A percentile compares a stretch with the other conserved stretches of the same genome.
Conservation (phyloP, 805 yeast genomes). For the Ogataea zsoltii region DNA sequence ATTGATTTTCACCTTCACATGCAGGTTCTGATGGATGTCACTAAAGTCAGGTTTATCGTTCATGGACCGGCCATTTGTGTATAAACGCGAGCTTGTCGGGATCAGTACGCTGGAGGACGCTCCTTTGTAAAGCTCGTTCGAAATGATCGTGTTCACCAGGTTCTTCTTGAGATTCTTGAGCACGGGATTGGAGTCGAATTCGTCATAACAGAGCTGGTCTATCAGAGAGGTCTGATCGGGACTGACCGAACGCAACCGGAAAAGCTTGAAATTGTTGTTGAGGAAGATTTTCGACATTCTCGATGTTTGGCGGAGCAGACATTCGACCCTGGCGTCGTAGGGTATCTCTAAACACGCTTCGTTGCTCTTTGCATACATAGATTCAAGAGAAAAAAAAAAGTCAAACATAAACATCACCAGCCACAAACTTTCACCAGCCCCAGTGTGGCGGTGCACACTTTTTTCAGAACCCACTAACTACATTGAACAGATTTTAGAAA, state of each 20-base stretch:
- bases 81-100: slow-evolving; percentile 26
- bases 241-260: slow-evolving; percentile 13
- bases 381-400: too few relatives aligned
- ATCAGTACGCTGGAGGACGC: slow-evolving; percentile 16
- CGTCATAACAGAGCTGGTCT: slow-evolving; percentile 28
- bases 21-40: slow-evolving; percentile 23
- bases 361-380: background rate
- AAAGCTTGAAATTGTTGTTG: slow-evolving; percentile 25
- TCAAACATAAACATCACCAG: background rate
- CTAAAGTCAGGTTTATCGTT: slow-evolving; percentile 25
- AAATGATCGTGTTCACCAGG: slow-evolving; percentile 24
- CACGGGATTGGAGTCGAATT: slow-evolving; percentile 18
- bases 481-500: too few relatives aligned
- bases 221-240: slow-evolving; percentile 22
- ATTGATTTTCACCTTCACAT: slow-evolving; percentile 27
- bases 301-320: background rate
- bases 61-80: slow-evolving; percentile 21
- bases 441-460: background rate
- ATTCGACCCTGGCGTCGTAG: background rate
- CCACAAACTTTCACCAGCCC: background rate
- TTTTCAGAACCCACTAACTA: too few relatives aligned
- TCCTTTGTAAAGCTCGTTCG: slow-evolving; percentile 24
- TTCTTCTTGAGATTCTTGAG: slow-evolving; percentile 19
- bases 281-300: slow-evolving; percentile 33
- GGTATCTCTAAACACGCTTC: background rate